phyloP scores from a whole-genome alignment of 2,329 filamentous ascomycete species.

The Fusarium scirpi region DNA sequence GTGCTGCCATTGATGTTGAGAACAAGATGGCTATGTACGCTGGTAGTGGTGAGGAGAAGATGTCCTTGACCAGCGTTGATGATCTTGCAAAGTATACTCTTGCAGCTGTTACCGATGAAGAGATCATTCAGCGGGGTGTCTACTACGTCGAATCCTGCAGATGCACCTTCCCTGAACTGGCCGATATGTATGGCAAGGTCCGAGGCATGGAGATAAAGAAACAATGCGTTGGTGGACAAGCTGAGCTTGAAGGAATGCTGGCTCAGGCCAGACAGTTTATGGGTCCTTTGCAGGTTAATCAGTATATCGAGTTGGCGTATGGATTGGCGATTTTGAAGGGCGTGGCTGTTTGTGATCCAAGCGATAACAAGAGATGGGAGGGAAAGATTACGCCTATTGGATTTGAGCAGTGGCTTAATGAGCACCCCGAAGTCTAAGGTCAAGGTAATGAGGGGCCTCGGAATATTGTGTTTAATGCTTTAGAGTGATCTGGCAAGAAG shows the following conservation, averaged over 20 bases:
- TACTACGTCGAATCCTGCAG: neutral
- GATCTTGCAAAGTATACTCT: conserved; percentile 11
- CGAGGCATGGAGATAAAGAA: neutral
- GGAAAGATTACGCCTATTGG: neutral
- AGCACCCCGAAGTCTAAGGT: neutral
- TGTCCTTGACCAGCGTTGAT: conserved; percentile 8
- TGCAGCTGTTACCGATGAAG: neutral
- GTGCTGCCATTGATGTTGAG: neutral
- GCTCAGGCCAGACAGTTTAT: neutral
- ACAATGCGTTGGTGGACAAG: neutral
- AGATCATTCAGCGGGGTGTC: accelerated
- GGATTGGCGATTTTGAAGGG: neutral
- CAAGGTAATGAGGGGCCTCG: no score
- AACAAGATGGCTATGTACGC: neutral
- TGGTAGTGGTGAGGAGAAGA: neutral
- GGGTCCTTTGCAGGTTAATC: neutral
- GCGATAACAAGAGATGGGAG: conserved; percentile 4
- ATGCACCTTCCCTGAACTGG: neutral
- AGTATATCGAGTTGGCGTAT: conserved; percentile 17
- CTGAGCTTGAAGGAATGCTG: conserved; percentile 7
- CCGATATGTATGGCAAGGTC: neutral
- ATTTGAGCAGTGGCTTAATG: neutral
- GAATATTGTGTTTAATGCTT: no score
- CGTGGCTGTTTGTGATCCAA: neutral
- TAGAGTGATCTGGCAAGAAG: no score